Percentiles rank a stretch among this genome's conserved stretches.
phyloP scores from a whole-genome alignment of 108 stramenopile genomes.

The Cylindrotheca fusiformis region DNA sequence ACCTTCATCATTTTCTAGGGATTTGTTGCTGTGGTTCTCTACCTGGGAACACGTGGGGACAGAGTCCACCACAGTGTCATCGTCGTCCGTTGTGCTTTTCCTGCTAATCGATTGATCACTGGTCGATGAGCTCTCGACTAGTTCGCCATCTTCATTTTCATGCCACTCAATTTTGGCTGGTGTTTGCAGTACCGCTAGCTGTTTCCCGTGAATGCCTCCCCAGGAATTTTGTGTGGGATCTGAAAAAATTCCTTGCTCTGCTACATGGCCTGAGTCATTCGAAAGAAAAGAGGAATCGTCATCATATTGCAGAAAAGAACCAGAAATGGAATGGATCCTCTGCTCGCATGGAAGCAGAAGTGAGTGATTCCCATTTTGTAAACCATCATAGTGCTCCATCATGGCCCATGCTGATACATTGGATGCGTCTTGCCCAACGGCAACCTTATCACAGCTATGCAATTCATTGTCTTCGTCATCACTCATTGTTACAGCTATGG shows the following conservation, averaged over 20 bases:
- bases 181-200: not conserved
- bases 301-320: too few relatives aligned
- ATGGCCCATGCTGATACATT: conserved; percentile 32
- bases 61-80: too few relatives aligned
- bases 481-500: conserved; percentile 23
- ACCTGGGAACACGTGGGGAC: too few relatives aligned
- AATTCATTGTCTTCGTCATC: conserved; percentile 27
- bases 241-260: conserved; percentile 6
- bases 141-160: conserved; percentile 11
- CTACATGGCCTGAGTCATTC: too few relatives aligned
- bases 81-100: too few relatives aligned
- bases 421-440: not conserved
- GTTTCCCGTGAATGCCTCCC: not conserved
- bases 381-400: conserved; percentile 30
- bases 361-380: conserved; percentile 1
- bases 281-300: too few relatives aligned
- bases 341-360: too few relatives aligned
- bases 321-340: too few relatives aligned
- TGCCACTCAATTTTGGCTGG: conserved; percentile 5
- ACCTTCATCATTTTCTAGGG: too few relatives aligned
- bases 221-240: not conserved
- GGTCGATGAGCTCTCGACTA: conserved; percentile 9
- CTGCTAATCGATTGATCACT: not conserved
- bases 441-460: not conserved
- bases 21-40: too few relatives aligned